Base-by-base conservation (phyloP, 495 filamentous ascomycete species). In the Penicillium riverlandense region DNA sequence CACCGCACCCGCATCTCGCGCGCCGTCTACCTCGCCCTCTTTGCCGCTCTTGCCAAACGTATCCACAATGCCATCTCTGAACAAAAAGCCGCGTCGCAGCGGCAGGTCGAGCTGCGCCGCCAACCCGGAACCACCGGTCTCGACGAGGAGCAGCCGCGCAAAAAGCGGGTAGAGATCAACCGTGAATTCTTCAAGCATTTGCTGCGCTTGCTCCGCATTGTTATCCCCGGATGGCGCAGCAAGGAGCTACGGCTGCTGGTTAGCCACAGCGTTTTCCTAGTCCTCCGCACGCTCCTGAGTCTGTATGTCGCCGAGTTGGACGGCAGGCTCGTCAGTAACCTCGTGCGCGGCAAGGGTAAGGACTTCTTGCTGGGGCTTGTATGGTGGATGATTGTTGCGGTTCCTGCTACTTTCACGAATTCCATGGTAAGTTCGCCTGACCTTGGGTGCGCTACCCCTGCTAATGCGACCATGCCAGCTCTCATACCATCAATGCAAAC, bases 341-440 rank as follows among this genome's bases (percentile, higher is more conserved):
- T 98, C 45, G 88, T 98, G 22, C 81, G 88, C 55, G 92, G 92
- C 7, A 91, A 83, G 53, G 92, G 92, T 13, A 90, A 77, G 65
- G 88, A 95, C 42, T 98, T 98, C 53, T 70, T 97, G 54, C 79
- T 79, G 37, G 84, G 88, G 8, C 78, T 98, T 50, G 80, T 94
- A 5, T 97, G 91, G 90, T 98, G 92, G 92, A 98, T 98, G 92
- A 66, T 88, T 50, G 91, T 98, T 53, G 90, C 92, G 35, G 74
- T 98, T n/a, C 92, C 92, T 5, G 94, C 92, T 12, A 96, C 94
- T 0, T 98, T 97, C 53, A 98, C 92, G 16, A 98, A 98, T 65
- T 96, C 92, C 2, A 97, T 97, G 94, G 86, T 94, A 61, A 60
- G 84, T 67, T 22, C 2, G 22, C 4, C 22, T 6, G 22, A 2